Evolutionary conservation across 768 basidiomycete species (phyloP).

Genomic region (Heimioporus sp.): DNA sequence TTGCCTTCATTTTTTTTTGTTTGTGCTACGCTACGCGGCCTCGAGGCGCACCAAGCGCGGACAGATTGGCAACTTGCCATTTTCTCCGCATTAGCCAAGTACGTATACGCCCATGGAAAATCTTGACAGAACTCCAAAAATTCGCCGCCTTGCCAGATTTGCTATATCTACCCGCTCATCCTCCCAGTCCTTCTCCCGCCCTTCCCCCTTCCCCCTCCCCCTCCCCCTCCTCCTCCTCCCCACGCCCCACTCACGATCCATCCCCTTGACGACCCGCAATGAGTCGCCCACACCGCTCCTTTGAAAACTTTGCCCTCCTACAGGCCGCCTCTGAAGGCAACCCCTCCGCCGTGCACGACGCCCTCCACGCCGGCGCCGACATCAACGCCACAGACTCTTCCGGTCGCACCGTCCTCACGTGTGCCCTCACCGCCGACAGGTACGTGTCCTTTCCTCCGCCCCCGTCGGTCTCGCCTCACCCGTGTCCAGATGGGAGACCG

Average conservation of each 20-base stretch:
- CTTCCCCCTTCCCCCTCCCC: not conserved
- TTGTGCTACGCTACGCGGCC: slow-evolving; percentile 14
- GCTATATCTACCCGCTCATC: slow-evolving; percentile 16
- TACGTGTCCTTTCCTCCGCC: slow-evolving; percentile 31
- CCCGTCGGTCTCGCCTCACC: slow-evolving; percentile 1
- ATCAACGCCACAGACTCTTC: slow-evolving; percentile 61
- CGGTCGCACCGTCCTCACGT: slow-evolving; percentile 64
- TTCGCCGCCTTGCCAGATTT: slow-evolving; percentile 3
- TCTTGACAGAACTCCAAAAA: slow-evolving; percentile 11
- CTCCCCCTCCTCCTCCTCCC: not conserved
- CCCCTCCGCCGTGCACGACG: slow-evolving; percentile 48
- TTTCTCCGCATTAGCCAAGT: slow-evolving; percentile 28
- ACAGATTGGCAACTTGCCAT: slow-evolving; percentile 4
- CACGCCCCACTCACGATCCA: slow-evolving; percentile 22
- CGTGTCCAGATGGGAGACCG: slow-evolving; percentile 56
- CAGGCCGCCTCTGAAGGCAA: slow-evolving; percentile 57
- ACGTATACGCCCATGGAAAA: slow-evolving; percentile 25
- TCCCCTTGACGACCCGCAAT: slow-evolving; percentile 31
- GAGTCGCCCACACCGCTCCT: slow-evolving; percentile 38
- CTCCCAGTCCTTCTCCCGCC: slow-evolving; percentile 1
- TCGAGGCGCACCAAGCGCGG: slow-evolving; percentile 26
- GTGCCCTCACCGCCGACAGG: slow-evolving; percentile 72
- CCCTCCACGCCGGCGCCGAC: slow-evolving; percentile 61
- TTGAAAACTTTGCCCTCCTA: slow-evolving; percentile 46
- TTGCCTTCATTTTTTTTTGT: not conserved